Evolutionary conservation across 805 yeast species (phyloP).

Genomic region (Candida peoriensis): DNA sequence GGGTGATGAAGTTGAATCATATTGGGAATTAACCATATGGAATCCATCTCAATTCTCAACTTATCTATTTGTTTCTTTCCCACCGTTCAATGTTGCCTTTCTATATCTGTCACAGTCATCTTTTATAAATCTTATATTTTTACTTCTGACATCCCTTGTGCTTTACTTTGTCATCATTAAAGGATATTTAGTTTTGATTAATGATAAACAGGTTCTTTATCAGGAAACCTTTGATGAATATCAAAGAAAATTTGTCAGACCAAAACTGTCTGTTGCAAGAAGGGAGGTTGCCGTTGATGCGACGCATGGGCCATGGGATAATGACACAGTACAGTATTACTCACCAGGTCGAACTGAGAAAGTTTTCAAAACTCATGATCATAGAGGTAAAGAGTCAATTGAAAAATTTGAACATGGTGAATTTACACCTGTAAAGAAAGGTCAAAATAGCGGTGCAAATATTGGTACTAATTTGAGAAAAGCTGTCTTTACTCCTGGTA

Average conservation of each 20-base stretch:
- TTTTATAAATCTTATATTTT: slow-evolving; percentile 31
- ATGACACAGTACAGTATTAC: slow-evolving; percentile 23
- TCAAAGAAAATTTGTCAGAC: slow-evolving; percentile 56
- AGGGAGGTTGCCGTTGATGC: slow-evolving; percentile 64
- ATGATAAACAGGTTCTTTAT: slow-evolving; percentile 56
- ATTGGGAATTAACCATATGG: slow-evolving; percentile 64
- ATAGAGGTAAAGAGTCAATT: slow-evolving; percentile 25
- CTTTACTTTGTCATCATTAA: slow-evolving; percentile 35
- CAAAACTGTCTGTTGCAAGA: slow-evolving; percentile 43
- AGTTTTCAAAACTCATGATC: slow-evolving; percentile 48
- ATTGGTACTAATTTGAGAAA: slow-evolving; percentile 4
- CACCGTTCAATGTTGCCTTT: slow-evolving; percentile 51
- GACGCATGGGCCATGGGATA: slow-evolving; percentile 30
- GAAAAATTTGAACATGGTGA: slow-evolving; percentile 27
- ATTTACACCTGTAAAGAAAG: slow-evolving; percentile 25
- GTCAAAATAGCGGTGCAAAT: slow-evolving; percentile 9
- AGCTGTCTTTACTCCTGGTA: slow-evolving; percentile 11
- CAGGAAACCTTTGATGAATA: slow-evolving; percentile 62
- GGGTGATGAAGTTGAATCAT: slow-evolving; percentile 22
- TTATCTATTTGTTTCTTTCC: slow-evolving; percentile 45
- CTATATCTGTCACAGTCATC: slow-evolving; percentile 34
- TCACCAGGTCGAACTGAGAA: slow-evolving; percentile 30
- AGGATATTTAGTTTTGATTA: slow-evolving; percentile 41
- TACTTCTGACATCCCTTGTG: slow-evolving; percentile 32
- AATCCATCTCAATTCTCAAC: slow-evolving; percentile 56